phyloP scores from a whole-genome alignment of 148 eudicot species.

The Pharnaceum exiguum region DNA sequence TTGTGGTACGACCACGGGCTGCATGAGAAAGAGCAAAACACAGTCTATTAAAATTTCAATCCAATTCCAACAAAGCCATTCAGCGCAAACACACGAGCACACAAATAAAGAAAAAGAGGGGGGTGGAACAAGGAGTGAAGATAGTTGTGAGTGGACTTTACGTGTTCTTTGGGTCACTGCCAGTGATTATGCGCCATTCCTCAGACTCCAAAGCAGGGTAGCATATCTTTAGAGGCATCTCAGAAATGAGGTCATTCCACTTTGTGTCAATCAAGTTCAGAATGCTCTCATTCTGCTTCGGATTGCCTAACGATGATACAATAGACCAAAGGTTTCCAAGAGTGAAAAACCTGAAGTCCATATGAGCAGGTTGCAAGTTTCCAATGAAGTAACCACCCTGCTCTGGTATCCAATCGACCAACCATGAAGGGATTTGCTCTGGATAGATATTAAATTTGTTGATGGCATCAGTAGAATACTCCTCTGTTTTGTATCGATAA shows the following conservation, averaged over 20 bases:
- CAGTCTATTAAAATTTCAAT: neutral
- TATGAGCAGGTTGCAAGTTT: constrained; percentile 85
- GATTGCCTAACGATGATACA: constrained; percentile 61
- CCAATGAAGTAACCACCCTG: constrained; percentile 79
- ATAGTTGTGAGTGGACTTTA: constrained; percentile 13
- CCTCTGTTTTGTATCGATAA: constrained; percentile 90
- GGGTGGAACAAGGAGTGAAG: too few species aligned
- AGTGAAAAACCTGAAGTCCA: constrained; percentile 85
- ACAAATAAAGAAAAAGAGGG: too few species aligned
- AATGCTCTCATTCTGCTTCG: constrained; percentile 60
- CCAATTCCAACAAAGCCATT: neutral
- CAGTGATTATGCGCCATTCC: constrained; percentile 91
- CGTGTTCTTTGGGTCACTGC: constrained; percentile 96
- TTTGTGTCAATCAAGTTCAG: constrained; percentile 79
- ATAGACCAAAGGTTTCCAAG: constrained; percentile 85
- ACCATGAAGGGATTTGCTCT: constrained; percentile 90
- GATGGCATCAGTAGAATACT: constrained; percentile 82
- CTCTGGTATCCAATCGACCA: constrained; percentile 85
- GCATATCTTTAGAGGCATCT: constrained; percentile 94
- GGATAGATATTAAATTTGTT: constrained; percentile 91
- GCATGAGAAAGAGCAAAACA: constrained; percentile 16
- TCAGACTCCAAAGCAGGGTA: constrained; percentile 80
- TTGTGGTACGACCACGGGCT: constrained; percentile 98
- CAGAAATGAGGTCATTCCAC: constrained; percentile 76
- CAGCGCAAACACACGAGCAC: too few species aligned